Base-by-base conservation (phyloP, 108 stramenopile genomes). In the Skeletonema potamos region DNA sequence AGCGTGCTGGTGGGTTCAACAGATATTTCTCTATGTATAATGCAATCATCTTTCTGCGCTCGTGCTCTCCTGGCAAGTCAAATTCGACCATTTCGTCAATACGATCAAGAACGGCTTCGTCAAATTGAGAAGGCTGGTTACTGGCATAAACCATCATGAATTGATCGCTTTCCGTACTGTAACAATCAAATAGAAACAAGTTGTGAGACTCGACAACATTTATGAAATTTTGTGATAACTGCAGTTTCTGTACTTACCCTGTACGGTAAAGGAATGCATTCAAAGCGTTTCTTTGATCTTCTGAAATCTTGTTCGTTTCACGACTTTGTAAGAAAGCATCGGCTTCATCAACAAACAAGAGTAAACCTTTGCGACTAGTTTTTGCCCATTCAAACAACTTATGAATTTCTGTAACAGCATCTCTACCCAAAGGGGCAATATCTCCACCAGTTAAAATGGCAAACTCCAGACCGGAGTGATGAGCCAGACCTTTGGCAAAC, bases 101-200 rank as follows among this genome's bases (percentile, higher is more conserved):
- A 82, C 99, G 98, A 88, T 99, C 99, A 83, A 95, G 82, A 54
- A 99, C 85, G 26, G 99, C 99, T 70, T 86, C 89, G 73, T 99
- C 99, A 68, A 99, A 98, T 68, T 99, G 97, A 36, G 90, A 82
- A 24, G 99, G 98, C 73, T 98, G 96, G 83, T 99, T 99, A 72
- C 95, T 96, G 6, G 99, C 99, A 69, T 97, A 97, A 22, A 99
- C 98, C 89, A 99, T 92, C 99, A 99, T 99, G 82, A 99, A 97
- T 69, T 99, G 91, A 77, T 97, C 92, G 67, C 92, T 95, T 72
- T 96, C 95, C 12, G 92, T 93, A 75, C 92, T 82, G 32, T 6
- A 37, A 37, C 12, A 37, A 37, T 37, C 0, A 11, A 2, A 37
- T 1, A 11, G 11, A 37, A 13, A 37, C 10, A 37, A 32, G 30